phyloP scores from a whole-genome alignment of 441 rosid species.

The Biscutella laevigata region DNA sequence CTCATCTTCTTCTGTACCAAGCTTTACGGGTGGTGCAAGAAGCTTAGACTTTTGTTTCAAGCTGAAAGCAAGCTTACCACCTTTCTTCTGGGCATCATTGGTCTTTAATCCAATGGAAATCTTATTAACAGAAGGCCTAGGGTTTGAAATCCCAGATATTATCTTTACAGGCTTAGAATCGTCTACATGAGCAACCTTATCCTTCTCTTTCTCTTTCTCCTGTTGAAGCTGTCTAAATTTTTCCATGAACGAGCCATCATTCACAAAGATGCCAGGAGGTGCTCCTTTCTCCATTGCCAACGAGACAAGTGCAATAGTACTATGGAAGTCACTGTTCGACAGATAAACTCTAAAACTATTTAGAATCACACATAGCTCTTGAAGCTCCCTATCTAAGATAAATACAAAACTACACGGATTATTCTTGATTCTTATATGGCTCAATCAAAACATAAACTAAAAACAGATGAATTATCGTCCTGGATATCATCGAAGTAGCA shows the following conservation, averaged over 20 bases:
- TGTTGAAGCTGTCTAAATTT: conserved; percentile 90
- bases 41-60: conserved; percentile 89
- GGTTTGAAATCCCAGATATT: conserved; percentile 38
- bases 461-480: background rate
- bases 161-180: conserved; percentile 59
- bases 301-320: conserved; percentile 24
- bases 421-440: background rate
- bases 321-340: conserved; percentile 41
- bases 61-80: conserved; percentile 93
- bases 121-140: conserved; percentile 40
- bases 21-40: conserved; percentile 69
- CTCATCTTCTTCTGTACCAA: conserved; percentile 81
- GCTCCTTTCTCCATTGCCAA: conserved; percentile 69
- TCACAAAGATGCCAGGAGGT: conserved; percentile 72
- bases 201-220: conserved; percentile 49
- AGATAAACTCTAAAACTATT: conserved; percentile 51
- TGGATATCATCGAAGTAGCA: background rate
- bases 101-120: conserved; percentile 36
- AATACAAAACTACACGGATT: background rate
- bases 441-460: background rate
- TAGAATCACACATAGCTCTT: conserved; percentile 22
- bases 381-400: background rate
- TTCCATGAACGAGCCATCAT: conserved; percentile 99
- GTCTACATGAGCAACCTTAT: conserved; percentile 38
- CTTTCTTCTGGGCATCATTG: conserved; percentile 42